Base-by-base conservation (phyloP, 2,329 filamentous ascomycete genomes). In the Fusarium protoensiforme region DNA sequence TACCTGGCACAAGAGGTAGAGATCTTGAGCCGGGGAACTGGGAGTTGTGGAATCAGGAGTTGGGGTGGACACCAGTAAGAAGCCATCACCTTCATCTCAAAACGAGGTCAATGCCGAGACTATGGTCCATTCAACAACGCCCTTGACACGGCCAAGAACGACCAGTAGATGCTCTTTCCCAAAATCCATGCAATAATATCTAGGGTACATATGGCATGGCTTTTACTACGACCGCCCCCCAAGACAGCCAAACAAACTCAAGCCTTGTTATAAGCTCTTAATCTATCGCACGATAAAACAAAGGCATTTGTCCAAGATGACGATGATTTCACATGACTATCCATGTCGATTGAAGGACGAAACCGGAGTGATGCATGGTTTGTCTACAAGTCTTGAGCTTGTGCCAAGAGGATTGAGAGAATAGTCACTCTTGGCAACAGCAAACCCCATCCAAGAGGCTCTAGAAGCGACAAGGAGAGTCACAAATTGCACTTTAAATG, bases 321-420 rank as follows among this genome's bases (percentile, higher is more conserved):
- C 13, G 14, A 14, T 13, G 6, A 43, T 20, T 9, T 2, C 3
- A 14, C 13, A 4, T 0, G 2, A 43, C 4, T 43, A 14, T 18
- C 2, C 14, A 27, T 27, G 2, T 27, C 4, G 4, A 46, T 10
- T 46, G 7, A 0, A 51, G 86, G 84, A 86, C 53, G 82, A 86
- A 27, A 70, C 80, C 1, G 76, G 80, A 0, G 69, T 76, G 0
- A 80, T 87, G 10, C 80, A 87, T 31, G 84, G 83, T 0, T 80
- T 85, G 67, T 84, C 85, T 0, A 80, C 87, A 29, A 85, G 80
- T 53, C 75, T 86, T 2, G 84, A 86, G 60, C 72, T 87, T 0
- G 83, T 87, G 20, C 13, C 14, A 16, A 24, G 5, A 5, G 79
- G 82, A 5, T 60, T 85, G 7, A 85, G 20, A 38, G 83, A 85